Evolutionary conservation across 495 filamentous ascomycete species (phyloP).

Genomic region (Hypoxylon cercidicola): DNA sequence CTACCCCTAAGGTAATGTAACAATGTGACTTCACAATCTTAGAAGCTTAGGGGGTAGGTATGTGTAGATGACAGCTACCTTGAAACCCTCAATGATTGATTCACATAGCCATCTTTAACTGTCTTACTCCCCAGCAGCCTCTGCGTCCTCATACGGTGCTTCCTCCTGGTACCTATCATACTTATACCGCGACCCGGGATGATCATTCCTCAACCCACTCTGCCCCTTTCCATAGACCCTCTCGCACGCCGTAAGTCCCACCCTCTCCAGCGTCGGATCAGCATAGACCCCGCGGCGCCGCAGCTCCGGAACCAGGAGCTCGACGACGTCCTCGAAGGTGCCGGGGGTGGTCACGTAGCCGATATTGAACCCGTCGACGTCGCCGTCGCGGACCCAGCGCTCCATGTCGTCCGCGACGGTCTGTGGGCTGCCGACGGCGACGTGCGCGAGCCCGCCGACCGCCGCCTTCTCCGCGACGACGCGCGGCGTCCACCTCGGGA

Average conservation of each 20-base stretch:
- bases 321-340: constrained; percentile 58
- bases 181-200: constrained; percentile 65
- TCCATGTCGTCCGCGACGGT: constrained; percentile 71
- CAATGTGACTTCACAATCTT: not conserved
- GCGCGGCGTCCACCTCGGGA: constrained; percentile 63
- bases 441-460: constrained; percentile 66
- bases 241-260: constrained; percentile 66
- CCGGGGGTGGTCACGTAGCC: constrained; percentile 57
- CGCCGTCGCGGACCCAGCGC: constrained; percentile 68
- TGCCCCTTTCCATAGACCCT: constrained; percentile 69
- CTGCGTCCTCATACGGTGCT: constrained; percentile 41
- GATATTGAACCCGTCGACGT: constrained; percentile 73
- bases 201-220: constrained; percentile 61
- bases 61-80: too few relatives aligned
- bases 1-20: too few relatives aligned
- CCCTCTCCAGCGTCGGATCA: constrained; percentile 47
- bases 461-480: constrained; percentile 66
- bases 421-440: constrained; percentile 63
- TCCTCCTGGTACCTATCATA: constrained; percentile 68
- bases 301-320: constrained; percentile 56
- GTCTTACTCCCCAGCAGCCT: constrained; percentile 1
- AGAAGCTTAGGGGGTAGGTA: too few relatives aligned
- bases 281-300: constrained; percentile 52
- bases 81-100: not conserved
- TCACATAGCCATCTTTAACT: not conserved